Base-by-base conservation (phyloP, 2,329 filamentous ascomycete genomes). In the Podosphaera xanthii region DNA sequence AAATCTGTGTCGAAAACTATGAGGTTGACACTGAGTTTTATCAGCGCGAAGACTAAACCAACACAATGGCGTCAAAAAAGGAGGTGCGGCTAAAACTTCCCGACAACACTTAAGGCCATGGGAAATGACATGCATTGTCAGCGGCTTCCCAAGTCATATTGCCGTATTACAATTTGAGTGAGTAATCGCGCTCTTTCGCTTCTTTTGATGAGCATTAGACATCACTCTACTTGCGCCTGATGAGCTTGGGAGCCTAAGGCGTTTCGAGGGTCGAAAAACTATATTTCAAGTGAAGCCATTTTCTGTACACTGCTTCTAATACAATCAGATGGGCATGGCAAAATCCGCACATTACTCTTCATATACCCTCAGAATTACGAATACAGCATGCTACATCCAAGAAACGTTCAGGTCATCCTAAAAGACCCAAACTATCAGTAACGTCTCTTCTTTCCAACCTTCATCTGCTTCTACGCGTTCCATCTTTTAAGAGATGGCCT, bases 81-180 rank as follows among this genome's bases (percentile, higher is more conserved):
- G 92, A 58, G 92, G 92, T 42, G 92, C 92, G 36, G 80, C 76
- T 36, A 78, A 83, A 54, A 98, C 92, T 0, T 79, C 84, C 9
- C 77, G 79, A 58, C 71, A 74, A 54, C 81, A 72, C 3, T 72
- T 90, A 62, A 78, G 87, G 49, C 92, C 92, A 0, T 97, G 92
- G 89, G 86, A 94, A 68, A 94, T 95, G 85, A 79, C 87, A 1
- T 82, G 81, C 48, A 75, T 96, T 4, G 85, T 97, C 1, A 86
- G 86, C 5, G 91, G 91, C 0, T 98, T 98, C 64, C 88, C 87
- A 0, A 91, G 86, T 64, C 84, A 84, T 66, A 81, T 91, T 42
- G 88, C 87, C 0, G 92, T 92, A 0, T 72, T 98, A 63, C 91
- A 97, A 68, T 97, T 98, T 68, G 91, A 97, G 85, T 92, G 76